Evolutionary conservation across 306 rosid species (phyloP), one percentile per base, ranked within the genome.

Genomic region (Cucurbita pepo): DNA sequence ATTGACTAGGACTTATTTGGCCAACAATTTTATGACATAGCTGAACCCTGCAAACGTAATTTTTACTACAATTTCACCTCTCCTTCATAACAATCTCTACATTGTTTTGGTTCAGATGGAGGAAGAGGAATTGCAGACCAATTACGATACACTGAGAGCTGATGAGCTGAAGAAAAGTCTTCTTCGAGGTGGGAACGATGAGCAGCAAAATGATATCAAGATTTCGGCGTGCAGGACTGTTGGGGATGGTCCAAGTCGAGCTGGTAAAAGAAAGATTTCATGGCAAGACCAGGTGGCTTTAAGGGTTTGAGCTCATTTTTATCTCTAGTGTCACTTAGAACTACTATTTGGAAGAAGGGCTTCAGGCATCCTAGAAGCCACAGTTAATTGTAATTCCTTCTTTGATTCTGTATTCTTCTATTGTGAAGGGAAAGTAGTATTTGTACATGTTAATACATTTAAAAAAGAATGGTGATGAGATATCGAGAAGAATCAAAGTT

Each of bases 201-300:
- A 91, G 78, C 94, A 82, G 78, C 88, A 77, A 74, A 80, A 66
- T 16, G 92, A 94, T 60, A 82, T 85, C 79, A 91, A 91, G 84
- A 76, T 94, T 6, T 87, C 85, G 6, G 85, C 77, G 30, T 95
- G 97, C 60, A 84, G 97, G 84, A 85, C 79, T 40, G 48, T 84
- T 11, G 96, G 92, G 5, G 89, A 77, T 50, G 97, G 95, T 56
- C 37, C 99, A 10, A 91, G 69, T 75, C 85, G 96, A 74, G 55
- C 91, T 4, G 89, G 89, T 79, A 95, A 95, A 81, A 89, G 97
- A 82, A 95, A 91, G 93, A 95, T 95, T 78, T 82, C 97, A 63
- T 89, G 99, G 99, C 99, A 91, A 82, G 97, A 95, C 78, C 97
- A 85, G 81, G 95, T 95, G 76, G 97, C 91, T 43, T 85, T 91